Evolutionary conservation across 257 asterid genomes (phyloP), one percentile per base, ranked within the genome.

Genomic region (Solanum okadae): DNA sequence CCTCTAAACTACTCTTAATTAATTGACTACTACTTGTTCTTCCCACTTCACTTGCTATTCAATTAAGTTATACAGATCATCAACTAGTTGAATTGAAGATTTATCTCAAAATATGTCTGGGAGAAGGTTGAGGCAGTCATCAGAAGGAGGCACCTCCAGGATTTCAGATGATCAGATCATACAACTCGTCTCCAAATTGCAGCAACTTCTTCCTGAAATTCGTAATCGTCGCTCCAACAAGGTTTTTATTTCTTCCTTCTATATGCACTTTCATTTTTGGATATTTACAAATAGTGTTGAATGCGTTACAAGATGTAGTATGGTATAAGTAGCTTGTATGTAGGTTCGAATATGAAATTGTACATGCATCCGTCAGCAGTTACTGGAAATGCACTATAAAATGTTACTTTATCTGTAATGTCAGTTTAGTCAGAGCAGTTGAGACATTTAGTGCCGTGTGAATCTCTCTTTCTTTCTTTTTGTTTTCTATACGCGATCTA

Each of bases 151-250:
- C 23, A 63, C 90, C 82, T 88, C 95, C 1, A 90, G 98, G 87
- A 95, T 95, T 59, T 78, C 92, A 3, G 98, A 95, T 59, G 97
- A 95, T 83, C 98, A 94, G 85, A 95, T 95, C 88, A 91, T 93
- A 16, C 93, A 94, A 29, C 95, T 95, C 22, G 90, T 95, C 71
- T 92, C 96, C 88, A 94, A 93, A 88, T 90, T 95, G 29, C 98
- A 95, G 71, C 97, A 93, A 86, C 94, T 94, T 88, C 92, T 95
- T 11, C 98, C 98, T 11, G 98, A 95, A 87, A 93, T 95, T 88
- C 95, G 94, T 85, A 90, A 37, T 81, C 81, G 98, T 40, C 95
- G 98, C 86, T 85, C 95, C 35, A 88, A 61, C 92, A 94, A 94
- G 97, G 98, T 68, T 68, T 68, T 23, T 37, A 12, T 37, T 37